Evolutionary conservation across 345 rosid genomes (phyloP).

Genomic region (Lepidium sativum): DNA sequence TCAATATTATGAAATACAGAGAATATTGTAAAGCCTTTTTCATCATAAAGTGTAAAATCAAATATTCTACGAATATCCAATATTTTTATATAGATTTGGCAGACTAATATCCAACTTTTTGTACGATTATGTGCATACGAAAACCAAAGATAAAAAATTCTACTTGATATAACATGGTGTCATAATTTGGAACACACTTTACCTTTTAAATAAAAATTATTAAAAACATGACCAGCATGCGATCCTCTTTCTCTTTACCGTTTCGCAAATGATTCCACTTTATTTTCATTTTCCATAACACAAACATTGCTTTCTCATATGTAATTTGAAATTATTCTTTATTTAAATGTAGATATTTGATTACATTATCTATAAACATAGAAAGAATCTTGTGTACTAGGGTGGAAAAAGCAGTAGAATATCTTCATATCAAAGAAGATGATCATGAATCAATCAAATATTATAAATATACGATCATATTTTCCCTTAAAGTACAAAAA

Average conservation of each 20-base stretch:
- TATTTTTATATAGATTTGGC: no score
- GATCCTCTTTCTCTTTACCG: neutral
- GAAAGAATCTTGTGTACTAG: neutral
- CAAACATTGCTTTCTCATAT: neutral
- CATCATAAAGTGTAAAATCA: no score
- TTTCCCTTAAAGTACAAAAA: no score
- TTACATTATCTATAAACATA: neutral
- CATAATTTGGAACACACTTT: constrained; percentile 22
- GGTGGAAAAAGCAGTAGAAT: neutral
- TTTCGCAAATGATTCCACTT: constrained; percentile 16
- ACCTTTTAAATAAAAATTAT: constrained; percentile 4
- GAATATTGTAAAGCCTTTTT: no score
- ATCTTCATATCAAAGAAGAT: constrained; percentile 3
- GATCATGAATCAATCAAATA: neutral
- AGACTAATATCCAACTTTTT: no score
- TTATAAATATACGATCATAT: neutral
- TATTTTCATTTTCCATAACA: neutral
- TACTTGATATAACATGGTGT: constrained; percentile 22
- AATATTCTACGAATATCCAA: no score
- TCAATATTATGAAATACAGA: no score
- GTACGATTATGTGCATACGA: no score
- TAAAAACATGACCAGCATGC: constrained; percentile 24
- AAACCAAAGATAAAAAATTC: no score
- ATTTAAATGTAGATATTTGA: neutral
- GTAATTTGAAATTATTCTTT: neutral